These are phyloP conservation scores for Globisporangium emineosum DNA, from an alignment of 352 stramenopile genomes.

Conservation along the genomic window DNA sequence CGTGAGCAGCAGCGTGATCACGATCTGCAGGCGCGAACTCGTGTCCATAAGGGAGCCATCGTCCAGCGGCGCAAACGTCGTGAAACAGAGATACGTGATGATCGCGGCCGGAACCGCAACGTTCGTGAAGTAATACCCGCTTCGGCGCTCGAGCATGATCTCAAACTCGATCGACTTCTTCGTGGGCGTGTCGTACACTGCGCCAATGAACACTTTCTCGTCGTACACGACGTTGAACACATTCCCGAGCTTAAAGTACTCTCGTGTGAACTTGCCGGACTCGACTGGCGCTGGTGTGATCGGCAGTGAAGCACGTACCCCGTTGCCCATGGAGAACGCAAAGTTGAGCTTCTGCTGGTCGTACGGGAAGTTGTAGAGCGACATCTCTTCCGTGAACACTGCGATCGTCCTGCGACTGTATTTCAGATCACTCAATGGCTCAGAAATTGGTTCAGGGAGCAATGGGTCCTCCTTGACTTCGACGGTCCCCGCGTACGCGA, in stretches of 20 bases:
- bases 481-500: slow-evolving; percentile 25
- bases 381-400: slow-evolving; percentile 57
- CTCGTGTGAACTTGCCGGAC: slow-evolving; percentile 40
- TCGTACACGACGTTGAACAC: slow-evolving; percentile 49
- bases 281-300: slow-evolving; percentile 32
- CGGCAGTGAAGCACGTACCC: slow-evolving; percentile 30
- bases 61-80: slow-evolving; percentile 5
- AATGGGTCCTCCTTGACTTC: slow-evolving; percentile 27
- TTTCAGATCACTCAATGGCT: slow-evolving; percentile 34
- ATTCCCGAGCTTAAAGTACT: slow-evolving; percentile 55
- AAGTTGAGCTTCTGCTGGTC: slow-evolving; percentile 62
- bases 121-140: slow-evolving; percentile 55
- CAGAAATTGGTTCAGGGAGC: slow-evolving; percentile 14
- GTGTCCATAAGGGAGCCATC: slow-evolving; percentile 21
- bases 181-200: slow-evolving; percentile 29
- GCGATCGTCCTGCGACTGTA: slow-evolving; percentile 39
- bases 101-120: slow-evolving; percentile 27
- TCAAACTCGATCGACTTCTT: slow-evolving; percentile 51
- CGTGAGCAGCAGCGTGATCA: slow-evolving; percentile 57
- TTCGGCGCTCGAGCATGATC: slow-evolving; percentile 51
- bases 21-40: slow-evolving; percentile 50
- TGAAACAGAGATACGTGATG: slow-evolving; percentile 15
- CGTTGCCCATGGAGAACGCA: slow-evolving; percentile 33
- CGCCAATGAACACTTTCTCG: slow-evolving; percentile 49
- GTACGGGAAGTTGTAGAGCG: slow-evolving; percentile 51